Conservation (phyloP, 2,329 filamentous ascomycete species). For the Xylariaceae sp. region DNA sequence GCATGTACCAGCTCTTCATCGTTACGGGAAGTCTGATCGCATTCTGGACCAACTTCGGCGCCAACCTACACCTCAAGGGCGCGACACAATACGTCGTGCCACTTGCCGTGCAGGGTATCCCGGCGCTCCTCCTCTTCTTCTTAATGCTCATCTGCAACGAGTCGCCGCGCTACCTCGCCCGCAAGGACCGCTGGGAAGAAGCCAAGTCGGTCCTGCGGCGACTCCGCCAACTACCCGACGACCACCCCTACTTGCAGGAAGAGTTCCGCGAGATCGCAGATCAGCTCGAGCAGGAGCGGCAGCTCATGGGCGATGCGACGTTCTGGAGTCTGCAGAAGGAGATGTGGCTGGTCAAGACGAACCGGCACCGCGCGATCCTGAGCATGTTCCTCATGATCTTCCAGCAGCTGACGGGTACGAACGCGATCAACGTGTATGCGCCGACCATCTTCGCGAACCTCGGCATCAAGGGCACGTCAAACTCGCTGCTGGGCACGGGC, state of each 20-base stretch:
- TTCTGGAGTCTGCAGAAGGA: slow-evolving; percentile 57
- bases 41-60: slow-evolving; percentile 49
- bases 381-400: slow-evolving; percentile 59
- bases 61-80: slow-evolving; percentile 34
- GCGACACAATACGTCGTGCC: slow-evolving; percentile 49
- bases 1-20: slow-evolving; percentile 44
- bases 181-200: slow-evolving; percentile 60
- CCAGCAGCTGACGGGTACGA: slow-evolving; percentile 64
- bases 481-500: slow-evolving; percentile 56
- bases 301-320: slow-evolving; percentile 48
- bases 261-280: slow-evolving; percentile 57
- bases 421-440: slow-evolving; percentile 34
- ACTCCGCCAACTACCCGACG: slow-evolving; percentile 49
- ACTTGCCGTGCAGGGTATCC: slow-evolving; percentile 58
- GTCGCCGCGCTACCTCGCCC: slow-evolving; percentile 60
- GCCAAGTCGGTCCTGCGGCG: slow-evolving; percentile 49
- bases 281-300: slow-evolving; percentile 58
- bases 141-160: slow-evolving; percentile 61
- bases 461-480: slow-evolving; percentile 41
- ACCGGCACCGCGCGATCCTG: slow-evolving; percentile 60
- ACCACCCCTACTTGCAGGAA: slow-evolving; percentile 51
- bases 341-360: slow-evolving; percentile 55
- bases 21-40: slow-evolving; percentile 40
- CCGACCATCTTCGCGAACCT: slow-evolving; percentile 33
- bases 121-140: slow-evolving; percentile 52